Percentiles rank a stretch among this genome's conserved stretches.
Conservation (phyloP, 2,329 filamentous ascomycete species). For the Claviceps lovelessii region DNA sequence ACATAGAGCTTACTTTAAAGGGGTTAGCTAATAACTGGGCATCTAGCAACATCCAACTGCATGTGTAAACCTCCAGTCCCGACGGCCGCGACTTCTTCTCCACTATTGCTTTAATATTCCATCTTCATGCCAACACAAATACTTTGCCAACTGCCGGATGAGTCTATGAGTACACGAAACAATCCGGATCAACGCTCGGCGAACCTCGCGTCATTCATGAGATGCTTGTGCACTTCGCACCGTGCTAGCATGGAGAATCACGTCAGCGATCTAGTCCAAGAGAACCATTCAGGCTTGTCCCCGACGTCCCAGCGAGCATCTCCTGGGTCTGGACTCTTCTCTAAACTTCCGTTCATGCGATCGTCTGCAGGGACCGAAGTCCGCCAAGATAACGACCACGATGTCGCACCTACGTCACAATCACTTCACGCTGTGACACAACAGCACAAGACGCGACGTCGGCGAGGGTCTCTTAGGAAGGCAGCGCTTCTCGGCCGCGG, state of each 20-base stretch:
- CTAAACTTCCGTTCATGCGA: slow-evolving; percentile 56
- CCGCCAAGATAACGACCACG: slow-evolving; percentile 20
- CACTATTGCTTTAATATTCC: neutral
- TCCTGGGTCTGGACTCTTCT: slow-evolving; percentile 50
- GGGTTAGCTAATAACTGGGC: too few relatives aligned
- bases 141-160: neutral
- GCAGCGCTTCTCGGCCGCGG: slow-evolving; percentile 69
- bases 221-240: neutral
- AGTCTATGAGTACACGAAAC: neutral
- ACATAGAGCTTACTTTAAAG: too few relatives aligned
- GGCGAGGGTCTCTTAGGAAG: slow-evolving; percentile 77
- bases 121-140: neutral
- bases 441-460: slow-evolving; percentile 44
- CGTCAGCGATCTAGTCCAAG: neutral
- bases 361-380: slow-evolving; percentile 18
- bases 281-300: slow-evolving; percentile 7
- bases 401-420: slow-evolving; percentile 16
- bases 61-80: too few relatives aligned
- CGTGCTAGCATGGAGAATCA: slow-evolving; percentile 4
- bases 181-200: neutral
- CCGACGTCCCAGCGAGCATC: slow-evolving; percentile 29
- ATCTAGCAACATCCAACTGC: too few relatives aligned
- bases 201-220: neutral
- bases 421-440: slow-evolving; percentile 15
- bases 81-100: neutral